phyloP scores from a whole-genome alignment of 2,329 filamentous ascomycete species.

The Elsinoe batatas region DNA sequence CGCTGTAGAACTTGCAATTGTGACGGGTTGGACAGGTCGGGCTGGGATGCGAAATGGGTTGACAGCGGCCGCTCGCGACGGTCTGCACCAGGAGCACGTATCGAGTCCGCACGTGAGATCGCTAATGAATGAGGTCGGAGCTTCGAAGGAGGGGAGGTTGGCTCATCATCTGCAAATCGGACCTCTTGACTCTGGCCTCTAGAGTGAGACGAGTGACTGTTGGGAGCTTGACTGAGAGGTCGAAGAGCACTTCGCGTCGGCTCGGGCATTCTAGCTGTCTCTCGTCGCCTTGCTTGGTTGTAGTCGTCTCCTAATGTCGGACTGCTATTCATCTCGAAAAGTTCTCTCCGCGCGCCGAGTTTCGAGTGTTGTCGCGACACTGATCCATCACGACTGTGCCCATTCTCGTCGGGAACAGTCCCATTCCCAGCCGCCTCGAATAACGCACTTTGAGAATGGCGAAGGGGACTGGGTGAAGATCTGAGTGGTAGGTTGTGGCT shows the following conservation, averaged over 20 bases:
- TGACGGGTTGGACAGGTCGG: constrained; percentile 36
- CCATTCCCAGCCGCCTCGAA: background rate
- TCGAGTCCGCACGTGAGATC: constrained; percentile 29
- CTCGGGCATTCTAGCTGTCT: constrained; percentile 8
- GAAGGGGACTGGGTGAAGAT: constrained; percentile 13
- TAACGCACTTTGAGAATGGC: constrained; percentile 12
- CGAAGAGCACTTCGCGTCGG: constrained; percentile 15
- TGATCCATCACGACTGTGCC: background rate
- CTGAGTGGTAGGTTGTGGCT: constrained; percentile 11
- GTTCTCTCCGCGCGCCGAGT: constrained; percentile 8
- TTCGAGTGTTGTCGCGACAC: constrained; percentile 9
- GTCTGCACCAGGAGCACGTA: constrained; percentile 26
- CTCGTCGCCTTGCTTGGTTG: background rate
- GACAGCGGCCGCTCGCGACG: constrained; percentile 17
- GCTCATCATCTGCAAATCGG: constrained; percentile 15
- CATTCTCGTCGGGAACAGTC: constrained; percentile 1
- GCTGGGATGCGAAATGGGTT: constrained; percentile 23
- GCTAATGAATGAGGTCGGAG: constrained; percentile 22
- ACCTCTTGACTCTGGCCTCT: constrained; percentile 18
- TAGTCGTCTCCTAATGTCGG: constrained; percentile 3
- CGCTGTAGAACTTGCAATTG: constrained; percentile 76
- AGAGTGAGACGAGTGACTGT: constrained; percentile 7
- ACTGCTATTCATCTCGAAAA: constrained; percentile 11
- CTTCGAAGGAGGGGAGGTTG: constrained; percentile 20
- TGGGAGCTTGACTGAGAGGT: constrained; percentile 16